Conservation (phyloP, 1,284 basidiomycete genomes). For the Rhodotorula sp. region DNA sequence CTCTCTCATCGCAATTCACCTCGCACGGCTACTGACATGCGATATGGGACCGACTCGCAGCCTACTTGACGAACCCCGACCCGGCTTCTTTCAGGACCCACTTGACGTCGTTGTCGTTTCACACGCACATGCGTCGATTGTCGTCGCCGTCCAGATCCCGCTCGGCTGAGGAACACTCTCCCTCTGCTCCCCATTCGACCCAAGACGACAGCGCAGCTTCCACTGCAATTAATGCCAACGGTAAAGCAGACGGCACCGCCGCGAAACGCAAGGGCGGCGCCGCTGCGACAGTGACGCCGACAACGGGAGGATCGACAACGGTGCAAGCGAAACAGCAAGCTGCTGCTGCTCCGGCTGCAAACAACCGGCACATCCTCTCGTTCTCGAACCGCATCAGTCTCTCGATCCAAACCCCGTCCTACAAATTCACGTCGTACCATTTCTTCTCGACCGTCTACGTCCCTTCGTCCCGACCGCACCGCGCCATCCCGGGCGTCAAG, state of each 20-base stretch:
- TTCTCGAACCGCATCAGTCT: conserved; percentile 84
- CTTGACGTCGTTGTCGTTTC: conserved; percentile 92
- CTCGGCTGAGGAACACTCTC: conserved; percentile 47
- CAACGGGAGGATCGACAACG: not conserved
- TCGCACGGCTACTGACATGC: not conserved
- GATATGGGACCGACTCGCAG: conserved; percentile 52
- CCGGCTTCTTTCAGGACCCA: conserved; percentile 88
- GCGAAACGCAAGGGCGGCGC: not conserved
- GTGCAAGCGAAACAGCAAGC: not conserved
- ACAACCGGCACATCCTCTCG: conserved; percentile 52
- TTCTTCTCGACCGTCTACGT: conserved; percentile 76
- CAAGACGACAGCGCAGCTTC: conserved; percentile 32
- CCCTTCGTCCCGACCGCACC: conserved; percentile 44
- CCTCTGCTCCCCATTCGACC: not conserved
- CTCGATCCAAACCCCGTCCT: conserved; percentile 87
- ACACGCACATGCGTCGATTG: conserved; percentile 83
- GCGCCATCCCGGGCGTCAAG: conserved; percentile 5
- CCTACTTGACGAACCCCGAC: conserved; percentile 87
- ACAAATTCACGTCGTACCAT: conserved; percentile 76
- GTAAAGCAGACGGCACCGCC: not conserved
- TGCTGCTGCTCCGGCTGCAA: not conserved
- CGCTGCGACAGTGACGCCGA: not conserved
- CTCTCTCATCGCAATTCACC: not conserved
- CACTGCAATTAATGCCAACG: conserved; percentile 47
- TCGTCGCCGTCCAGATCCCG: conserved; percentile 55